A percentile compares a stretch with the other conserved stretches of the same genome.
These are phyloP conservation scores for Ophiostoma piceae DNA, from an alignment of 2,329 filamentous ascomycete genomes.

Conservation along the genomic window DNA sequence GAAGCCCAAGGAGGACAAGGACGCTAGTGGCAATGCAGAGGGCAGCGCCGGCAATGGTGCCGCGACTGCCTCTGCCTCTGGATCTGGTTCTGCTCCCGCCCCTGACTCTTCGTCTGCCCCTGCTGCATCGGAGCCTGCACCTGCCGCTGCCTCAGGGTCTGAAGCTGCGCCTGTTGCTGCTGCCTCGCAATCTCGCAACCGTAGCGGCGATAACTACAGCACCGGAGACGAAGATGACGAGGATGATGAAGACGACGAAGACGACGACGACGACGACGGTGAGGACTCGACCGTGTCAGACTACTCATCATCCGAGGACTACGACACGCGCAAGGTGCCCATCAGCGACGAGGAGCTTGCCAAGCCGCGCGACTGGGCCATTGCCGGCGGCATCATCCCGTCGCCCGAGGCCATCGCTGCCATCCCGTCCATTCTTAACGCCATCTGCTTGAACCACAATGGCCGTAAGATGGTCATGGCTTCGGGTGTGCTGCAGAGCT, in stretches of 20 bases:
- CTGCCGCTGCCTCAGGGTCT: not conserved
- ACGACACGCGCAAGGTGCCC: constrained; percentile 46
- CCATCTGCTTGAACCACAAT: constrained; percentile 83
- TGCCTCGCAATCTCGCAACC: not conserved
- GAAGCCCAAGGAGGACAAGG: not conserved
- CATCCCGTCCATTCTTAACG: constrained; percentile 82
- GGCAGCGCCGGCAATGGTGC: constrained; percentile 20
- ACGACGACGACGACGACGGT: constrained; percentile 32
- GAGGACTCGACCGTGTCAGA: constrained; percentile 38
- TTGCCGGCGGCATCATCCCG: constrained; percentile 73
- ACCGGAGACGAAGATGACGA: not conserved
- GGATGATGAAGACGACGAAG: not conserved
- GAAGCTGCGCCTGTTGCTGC: constrained; percentile 17
- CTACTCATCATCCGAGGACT: constrained; percentile 30
- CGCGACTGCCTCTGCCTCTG: not conserved
- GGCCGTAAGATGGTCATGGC: constrained; percentile 83
- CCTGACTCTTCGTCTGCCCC: not conserved
- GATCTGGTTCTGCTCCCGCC: not conserved
- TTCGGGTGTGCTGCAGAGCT: constrained; percentile 76
- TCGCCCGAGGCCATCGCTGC: constrained; percentile 82
- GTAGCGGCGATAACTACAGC: constrained; percentile 32
- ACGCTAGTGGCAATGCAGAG: not conserved
- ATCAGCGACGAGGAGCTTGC: constrained; percentile 48
- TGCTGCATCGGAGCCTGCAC: not conserved
- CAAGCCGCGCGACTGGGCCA: constrained; percentile 39